Conservation (phyloP, 441 rosid genomes). For the Lepidium campestre region DNA sequence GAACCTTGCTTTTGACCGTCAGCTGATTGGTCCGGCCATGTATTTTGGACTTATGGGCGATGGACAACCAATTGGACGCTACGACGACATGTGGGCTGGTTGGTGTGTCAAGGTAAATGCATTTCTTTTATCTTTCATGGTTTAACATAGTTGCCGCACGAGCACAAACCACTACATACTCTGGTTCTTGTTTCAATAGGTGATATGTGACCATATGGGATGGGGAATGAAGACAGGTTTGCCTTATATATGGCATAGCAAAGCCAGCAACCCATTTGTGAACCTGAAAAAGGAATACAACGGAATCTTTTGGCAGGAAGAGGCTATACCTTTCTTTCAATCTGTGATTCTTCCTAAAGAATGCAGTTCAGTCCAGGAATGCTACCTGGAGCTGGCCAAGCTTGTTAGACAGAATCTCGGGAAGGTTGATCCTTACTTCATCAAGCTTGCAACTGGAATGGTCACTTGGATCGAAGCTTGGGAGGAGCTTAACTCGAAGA, state of each 20-base stretch:
- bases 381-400: slow-evolving; percentile 44
- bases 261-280: slow-evolving; percentile 54
- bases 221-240: slow-evolving; percentile 56
- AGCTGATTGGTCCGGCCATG: slow-evolving; percentile 58
- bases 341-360: slow-evolving; percentile 39
- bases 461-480: slow-evolving; percentile 58
- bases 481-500: slow-evolving; percentile 46
- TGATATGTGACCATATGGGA: slow-evolving; percentile 59
- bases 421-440: slow-evolving; percentile 45
- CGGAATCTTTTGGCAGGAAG: slow-evolving; percentile 60
- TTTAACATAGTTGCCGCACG: neutral
- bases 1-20: slow-evolving; percentile 50
- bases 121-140: neutral
- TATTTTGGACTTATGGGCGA: slow-evolving; percentile 65
- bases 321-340: slow-evolving; percentile 51
- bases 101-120: slow-evolving; percentile 51
- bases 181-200: slow-evolving; percentile 24
- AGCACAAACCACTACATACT: neutral
- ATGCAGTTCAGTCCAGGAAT: slow-evolving; percentile 47
- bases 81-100: slow-evolving; percentile 67
- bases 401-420: slow-evolving; percentile 40
- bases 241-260: slow-evolving; percentile 62
- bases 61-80: slow-evolving; percentile 59
- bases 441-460: slow-evolving; percentile 50
- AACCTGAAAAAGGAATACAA: slow-evolving; percentile 54